Conservation (phyloP, 208 protist genomes). For the Lotmaria passim region DNA sequence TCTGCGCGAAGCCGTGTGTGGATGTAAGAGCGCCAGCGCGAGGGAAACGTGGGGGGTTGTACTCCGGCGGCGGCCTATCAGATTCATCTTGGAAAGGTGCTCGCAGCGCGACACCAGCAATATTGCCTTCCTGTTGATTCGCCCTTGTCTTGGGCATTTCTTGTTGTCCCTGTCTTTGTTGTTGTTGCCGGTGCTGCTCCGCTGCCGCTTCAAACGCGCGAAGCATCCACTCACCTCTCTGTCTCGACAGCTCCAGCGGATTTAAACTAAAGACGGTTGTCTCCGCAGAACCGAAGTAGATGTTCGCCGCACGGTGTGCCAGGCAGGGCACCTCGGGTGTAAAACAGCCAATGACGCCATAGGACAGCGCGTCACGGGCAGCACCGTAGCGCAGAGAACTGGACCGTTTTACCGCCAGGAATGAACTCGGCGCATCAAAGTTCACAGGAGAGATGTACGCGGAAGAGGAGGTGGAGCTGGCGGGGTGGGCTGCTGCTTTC, state of each 20-base stretch:
- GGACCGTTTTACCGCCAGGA: background rate
- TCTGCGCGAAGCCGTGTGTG: background rate
- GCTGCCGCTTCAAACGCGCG: background rate
- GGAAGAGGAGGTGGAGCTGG: background rate
- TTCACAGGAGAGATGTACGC: background rate
- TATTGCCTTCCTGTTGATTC: no score
- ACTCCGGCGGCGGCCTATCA: no score
- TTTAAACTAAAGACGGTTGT: constrained; percentile 58
- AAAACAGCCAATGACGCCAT: constrained; percentile 64
- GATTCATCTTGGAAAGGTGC: no score
- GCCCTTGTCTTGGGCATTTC: background rate
- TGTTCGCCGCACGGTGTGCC: constrained; percentile 36
- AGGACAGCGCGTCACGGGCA: background rate
- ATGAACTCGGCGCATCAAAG: background rate
- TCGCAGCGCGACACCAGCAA: no score
- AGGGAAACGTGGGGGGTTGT: background rate
- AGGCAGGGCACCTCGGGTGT: constrained; percentile 58
- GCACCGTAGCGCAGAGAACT: constrained; percentile 11
- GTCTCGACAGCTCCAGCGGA: constrained; percentile 4
- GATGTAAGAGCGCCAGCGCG: background rate
- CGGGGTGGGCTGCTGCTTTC: no score
- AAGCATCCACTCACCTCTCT: constrained; percentile 29
- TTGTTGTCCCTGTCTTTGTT: background rate
- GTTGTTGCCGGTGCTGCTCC: background rate
- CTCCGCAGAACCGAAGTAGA: constrained; percentile 58